Conservation (phyloP, 305 asterid species). For the Fraxinus floribunda region DNA sequence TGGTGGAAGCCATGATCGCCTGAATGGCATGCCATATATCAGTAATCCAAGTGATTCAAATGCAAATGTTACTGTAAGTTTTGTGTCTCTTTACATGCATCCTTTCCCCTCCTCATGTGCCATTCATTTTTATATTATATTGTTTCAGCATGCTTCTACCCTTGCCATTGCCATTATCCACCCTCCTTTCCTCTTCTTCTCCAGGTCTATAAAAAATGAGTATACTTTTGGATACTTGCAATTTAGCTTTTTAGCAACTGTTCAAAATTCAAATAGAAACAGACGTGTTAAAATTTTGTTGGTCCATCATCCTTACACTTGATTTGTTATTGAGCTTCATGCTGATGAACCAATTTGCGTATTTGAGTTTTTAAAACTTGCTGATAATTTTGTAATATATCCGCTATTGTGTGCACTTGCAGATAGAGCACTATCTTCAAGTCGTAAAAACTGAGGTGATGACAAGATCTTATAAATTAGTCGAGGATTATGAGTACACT, state of each 20-base stretch:
- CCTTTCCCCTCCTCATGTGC: background rate
- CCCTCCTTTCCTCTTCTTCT: background rate
- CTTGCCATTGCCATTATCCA: background rate
- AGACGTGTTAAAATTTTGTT: background rate
- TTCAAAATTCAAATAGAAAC: background rate
- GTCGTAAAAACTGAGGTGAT: conserved; percentile 93
- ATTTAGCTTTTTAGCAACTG: background rate
- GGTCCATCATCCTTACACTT: background rate
- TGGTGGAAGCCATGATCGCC: conserved; percentile 77
- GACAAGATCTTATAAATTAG: conserved; percentile 74
- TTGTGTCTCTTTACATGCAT: conserved; percentile 16
- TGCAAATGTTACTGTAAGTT: conserved; percentile 88
- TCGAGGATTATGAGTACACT: conserved; percentile 91
- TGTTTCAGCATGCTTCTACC: background rate
- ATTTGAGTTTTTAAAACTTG: conserved; percentile 1
- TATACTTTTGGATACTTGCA: background rate
- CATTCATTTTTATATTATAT: background rate
- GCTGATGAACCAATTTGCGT: conserved; percentile 14
- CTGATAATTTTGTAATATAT: conserved; percentile 16
- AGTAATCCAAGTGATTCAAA: conserved; percentile 85
- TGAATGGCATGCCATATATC: conserved; percentile 71
- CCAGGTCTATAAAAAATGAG: background rate
- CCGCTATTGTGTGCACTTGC: conserved; percentile 33
- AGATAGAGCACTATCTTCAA: conserved; percentile 98
- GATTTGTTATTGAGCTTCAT: background rate